These are phyloP conservation scores for Canavalia gladiata DNA, from an alignment of 306 rosid species.

Conservation along the genomic window DNA sequence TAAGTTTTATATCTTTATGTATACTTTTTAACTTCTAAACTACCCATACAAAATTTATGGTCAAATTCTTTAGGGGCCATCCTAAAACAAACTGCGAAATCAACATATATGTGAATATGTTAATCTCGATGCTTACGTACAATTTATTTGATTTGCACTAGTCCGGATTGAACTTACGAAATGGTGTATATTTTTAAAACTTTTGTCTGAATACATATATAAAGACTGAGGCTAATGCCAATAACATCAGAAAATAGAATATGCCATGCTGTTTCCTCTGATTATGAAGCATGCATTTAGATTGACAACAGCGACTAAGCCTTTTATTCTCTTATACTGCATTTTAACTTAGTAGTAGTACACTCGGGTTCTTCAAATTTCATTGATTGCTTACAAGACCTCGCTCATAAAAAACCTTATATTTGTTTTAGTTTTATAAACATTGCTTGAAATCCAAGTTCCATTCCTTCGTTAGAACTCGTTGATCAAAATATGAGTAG, in stretches of 20 bases:
- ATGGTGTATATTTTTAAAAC: not conserved
- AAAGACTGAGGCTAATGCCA: constrained; percentile 1
- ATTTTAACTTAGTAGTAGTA: constrained; percentile 3
- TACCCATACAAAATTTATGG: not conserved
- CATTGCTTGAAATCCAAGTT: constrained; percentile 28
- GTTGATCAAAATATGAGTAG: constrained; percentile 5
- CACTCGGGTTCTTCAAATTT: constrained; percentile 18
- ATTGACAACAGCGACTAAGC: not conserved
- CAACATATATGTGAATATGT: not conserved
- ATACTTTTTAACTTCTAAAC: not conserved
- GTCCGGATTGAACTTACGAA: constrained; percentile 10
- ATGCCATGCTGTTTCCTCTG: constrained; percentile 13
- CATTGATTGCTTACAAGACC: constrained; percentile 28
- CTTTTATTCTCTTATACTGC: constrained; percentile 41
- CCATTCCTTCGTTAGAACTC: constrained; percentile 34
- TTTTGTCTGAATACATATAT: not conserved
- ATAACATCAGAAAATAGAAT: constrained; percentile 23
- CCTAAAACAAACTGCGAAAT: not conserved
- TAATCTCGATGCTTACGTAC: not conserved
- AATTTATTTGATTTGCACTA: constrained; percentile 6
- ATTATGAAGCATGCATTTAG: constrained; percentile 7
- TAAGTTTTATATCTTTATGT: too few relatives aligned
- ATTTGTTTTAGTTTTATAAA: constrained; percentile 6
- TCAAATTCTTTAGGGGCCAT: not conserved
- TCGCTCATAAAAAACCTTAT: constrained; percentile 13